Conservation (phyloP, 192 early-diverging fungal species). For the Cetraspora pellucida region DNA sequence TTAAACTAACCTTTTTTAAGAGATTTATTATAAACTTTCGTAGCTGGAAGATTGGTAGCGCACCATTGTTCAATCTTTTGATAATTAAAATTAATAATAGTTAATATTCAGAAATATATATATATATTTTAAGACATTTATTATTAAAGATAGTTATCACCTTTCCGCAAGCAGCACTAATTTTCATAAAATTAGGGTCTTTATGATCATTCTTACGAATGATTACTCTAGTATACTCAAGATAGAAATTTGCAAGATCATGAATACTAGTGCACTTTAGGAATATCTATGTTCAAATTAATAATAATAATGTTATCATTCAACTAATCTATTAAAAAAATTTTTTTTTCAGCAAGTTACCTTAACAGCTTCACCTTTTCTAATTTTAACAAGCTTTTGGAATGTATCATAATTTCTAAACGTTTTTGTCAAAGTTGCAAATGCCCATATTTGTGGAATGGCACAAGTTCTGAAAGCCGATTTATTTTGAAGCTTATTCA, state of each 20-base stretch:
- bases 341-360: constrained; percentile 39
- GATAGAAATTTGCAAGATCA: constrained; percentile 59
- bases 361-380: constrained; percentile 80
- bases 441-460: constrained; percentile 99
- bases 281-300: constrained; percentile 52
- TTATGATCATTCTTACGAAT: constrained; percentile 56
- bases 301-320: background rate
- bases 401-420: constrained; percentile 87
- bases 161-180: background rate
- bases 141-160: background rate
- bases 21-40: background rate
- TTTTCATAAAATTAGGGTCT: constrained; percentile 42
- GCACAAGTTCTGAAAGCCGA: constrained; percentile 93
- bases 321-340: background rate
- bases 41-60: background rate
- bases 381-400: constrained; percentile 84
- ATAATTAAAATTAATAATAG: background rate
- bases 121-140: background rate
- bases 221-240: constrained; percentile 56
- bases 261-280: constrained; percentile 53
- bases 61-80: constrained; percentile 20
- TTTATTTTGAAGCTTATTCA: constrained; percentile 74
- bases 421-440: constrained; percentile 84
- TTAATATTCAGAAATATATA: background rate
- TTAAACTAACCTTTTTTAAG: background rate